Percentiles rank a stretch among this genome's conserved stretches.
phyloP scores from a whole-genome alignment of 768 basidiomycete genomes.

The Russula sp. region DNA sequence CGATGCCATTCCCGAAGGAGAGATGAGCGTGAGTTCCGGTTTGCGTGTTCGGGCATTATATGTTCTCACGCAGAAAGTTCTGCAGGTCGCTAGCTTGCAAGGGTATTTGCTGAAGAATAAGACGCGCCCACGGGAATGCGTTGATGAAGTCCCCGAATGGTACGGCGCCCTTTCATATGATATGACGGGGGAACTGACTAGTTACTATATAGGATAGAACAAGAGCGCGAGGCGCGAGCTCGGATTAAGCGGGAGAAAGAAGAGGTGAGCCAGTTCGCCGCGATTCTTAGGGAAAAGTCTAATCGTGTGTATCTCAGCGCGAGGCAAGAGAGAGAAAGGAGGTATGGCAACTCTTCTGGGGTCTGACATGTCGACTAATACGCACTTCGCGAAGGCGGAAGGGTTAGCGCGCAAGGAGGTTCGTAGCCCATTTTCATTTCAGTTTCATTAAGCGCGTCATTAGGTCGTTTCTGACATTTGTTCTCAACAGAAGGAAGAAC shows the following conservation, averaged over 20 bases:
- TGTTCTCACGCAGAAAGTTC: conserved; percentile 6
- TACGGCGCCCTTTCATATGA: conserved; percentile 25
- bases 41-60: background rate
- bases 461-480: conserved; percentile 17
- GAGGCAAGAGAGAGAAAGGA: conserved; percentile 80
- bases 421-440: conserved; percentile 11
- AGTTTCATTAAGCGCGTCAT: conserved; percentile 13
- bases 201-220: conserved; percentile 41
- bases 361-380: conserved; percentile 1
- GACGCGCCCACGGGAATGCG: conserved; percentile 81
- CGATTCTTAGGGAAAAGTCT: background rate
- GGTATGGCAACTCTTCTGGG: conserved; percentile 28
- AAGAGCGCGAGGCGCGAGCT: conserved; percentile 78
- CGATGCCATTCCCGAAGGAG: conserved; percentile 78
- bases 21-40: conserved; percentile 62
- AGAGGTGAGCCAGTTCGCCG: conserved; percentile 35
- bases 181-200: conserved; percentile 16
- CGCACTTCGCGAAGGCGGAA: conserved; percentile 39
- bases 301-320: conserved; percentile 39
- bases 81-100: conserved; percentile 74
- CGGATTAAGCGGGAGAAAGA: conserved; percentile 79
- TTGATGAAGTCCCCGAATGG: conserved; percentile 76
- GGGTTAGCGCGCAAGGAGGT: conserved; percentile 63
- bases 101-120: conserved; percentile 87
- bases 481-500: conserved; percentile 21